These are phyloP conservation scores for Penicillium sp. DNA, from an alignment of 2,329 filamentous ascomycete genomes.

Conservation along the genomic window DNA sequence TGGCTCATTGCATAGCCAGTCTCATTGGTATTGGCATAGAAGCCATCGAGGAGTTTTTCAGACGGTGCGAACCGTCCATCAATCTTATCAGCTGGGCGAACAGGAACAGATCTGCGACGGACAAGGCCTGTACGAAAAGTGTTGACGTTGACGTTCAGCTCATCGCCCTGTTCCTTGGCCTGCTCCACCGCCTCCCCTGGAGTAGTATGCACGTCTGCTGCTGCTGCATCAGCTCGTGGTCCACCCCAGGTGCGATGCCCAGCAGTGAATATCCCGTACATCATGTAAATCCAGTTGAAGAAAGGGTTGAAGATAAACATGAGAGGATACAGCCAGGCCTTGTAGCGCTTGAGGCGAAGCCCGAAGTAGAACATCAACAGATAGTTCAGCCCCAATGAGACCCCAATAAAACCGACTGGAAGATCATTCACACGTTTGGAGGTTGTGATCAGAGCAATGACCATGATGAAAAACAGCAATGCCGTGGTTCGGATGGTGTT, in stretches of 20 bases:
- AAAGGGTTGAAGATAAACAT: slow-evolving; percentile 97
- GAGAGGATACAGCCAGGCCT: slow-evolving; percentile 89
- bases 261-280: slow-evolving; percentile 92
- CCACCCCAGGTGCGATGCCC: slow-evolving; percentile 95
- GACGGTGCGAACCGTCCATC: slow-evolving; percentile 76
- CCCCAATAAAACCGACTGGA: slow-evolving; percentile 87
- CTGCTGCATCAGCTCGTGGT: slow-evolving; percentile 81
- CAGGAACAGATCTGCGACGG: slow-evolving; percentile 53
- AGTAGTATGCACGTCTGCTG: slow-evolving; percentile 71
- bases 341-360: slow-evolving; percentile 78
- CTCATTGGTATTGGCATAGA: slow-evolving; percentile 68
- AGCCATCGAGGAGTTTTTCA: slow-evolving; percentile 64
- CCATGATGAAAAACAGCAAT: slow-evolving; percentile 89
- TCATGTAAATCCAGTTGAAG: slow-evolving; percentile 98
- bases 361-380: slow-evolving; percentile 95
- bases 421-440: slow-evolving; percentile 73
- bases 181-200: slow-evolving; percentile 80
- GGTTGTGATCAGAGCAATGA: slow-evolving; percentile 80
- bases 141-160: slow-evolving; percentile 84
- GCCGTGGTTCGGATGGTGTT: slow-evolving; percentile 95
- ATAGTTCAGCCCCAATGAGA: slow-evolving; percentile 92
- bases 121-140: slow-evolving; percentile 61
- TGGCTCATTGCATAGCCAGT: slow-evolving; percentile 59
- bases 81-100: slow-evolving; percentile 71
- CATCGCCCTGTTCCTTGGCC: slow-evolving; percentile 75